These are phyloP conservation scores for rapeseed (Brassica napus) DNA, from an alignment of 345 rosid genomes.

Conservation along the genomic window DNA sequence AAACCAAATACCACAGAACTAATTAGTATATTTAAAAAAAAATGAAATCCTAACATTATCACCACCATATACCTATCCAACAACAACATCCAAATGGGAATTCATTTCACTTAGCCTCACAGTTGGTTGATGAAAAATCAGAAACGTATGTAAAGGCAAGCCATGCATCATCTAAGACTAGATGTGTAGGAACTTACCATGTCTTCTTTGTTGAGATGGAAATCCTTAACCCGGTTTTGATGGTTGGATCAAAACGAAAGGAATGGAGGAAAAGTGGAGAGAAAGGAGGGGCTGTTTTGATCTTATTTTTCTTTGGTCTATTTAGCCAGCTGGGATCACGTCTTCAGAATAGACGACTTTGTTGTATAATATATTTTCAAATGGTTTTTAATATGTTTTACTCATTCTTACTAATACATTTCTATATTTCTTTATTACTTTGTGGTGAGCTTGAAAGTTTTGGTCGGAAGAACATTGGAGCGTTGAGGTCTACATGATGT, in stretches of 20 bases:
- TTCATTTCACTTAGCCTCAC: background rate
- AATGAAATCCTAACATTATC: background rate
- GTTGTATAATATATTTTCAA: background rate
- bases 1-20: background rate
- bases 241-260: slow-evolving; percentile 1
- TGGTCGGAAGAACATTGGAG: slow-evolving; percentile 19
- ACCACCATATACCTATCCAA: background rate
- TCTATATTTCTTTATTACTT: background rate
- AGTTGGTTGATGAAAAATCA: background rate
- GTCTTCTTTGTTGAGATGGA: slow-evolving; percentile 2
- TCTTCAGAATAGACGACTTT: slow-evolving; percentile 20
- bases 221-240: background rate
- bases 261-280: background rate
- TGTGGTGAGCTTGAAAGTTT: slow-evolving; percentile 14
- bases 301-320: background rate
- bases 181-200: slow-evolving; percentile 26
- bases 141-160: background rate
- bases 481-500: slow-evolving; percentile 28
- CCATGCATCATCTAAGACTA: slow-evolving; percentile 1
- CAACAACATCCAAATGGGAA: background rate
- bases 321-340: slow-evolving; percentile 28
- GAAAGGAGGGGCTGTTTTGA: background rate
- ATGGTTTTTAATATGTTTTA: background rate
- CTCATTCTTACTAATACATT: background rate
- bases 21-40: background rate